Percentiles rank a stretch among this genome's conserved stretches.
These are phyloP conservation scores for Oligophagozyma castellii DNA, from an alignment of 1,139 yeast species.

Conservation along the genomic window DNA sequence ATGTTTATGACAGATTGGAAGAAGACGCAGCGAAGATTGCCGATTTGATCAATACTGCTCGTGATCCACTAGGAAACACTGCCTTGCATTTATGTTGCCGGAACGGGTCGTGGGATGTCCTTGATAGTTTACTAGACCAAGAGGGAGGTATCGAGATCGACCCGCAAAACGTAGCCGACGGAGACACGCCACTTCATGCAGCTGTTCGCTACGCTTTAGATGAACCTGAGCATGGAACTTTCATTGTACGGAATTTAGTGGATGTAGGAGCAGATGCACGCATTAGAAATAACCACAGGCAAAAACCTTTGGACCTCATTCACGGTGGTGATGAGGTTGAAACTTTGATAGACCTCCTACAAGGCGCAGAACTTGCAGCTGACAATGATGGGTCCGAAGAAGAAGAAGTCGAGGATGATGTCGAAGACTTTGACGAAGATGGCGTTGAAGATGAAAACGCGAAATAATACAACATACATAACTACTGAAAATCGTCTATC, in stretches of 20 bases:
- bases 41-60: constrained; percentile 49
- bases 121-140: constrained; percentile 70
- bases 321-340: constrained; percentile 32
- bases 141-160: constrained; percentile 81
- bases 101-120: constrained; percentile 74
- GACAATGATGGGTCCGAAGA: constrained; percentile 20
- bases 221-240: constrained; percentile 80
- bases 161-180: constrained; percentile 54
- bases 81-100: constrained; percentile 73
- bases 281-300: constrained; percentile 40
- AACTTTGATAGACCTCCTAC: constrained; percentile 46
- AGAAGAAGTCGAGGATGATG: constrained; percentile 18
- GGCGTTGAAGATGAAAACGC: constrained; percentile 14
- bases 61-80: constrained; percentile 72
- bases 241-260: constrained; percentile 63
- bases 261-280: constrained; percentile 89
- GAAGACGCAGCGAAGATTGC: constrained; percentile 39
- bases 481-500: constrained; percentile 10
- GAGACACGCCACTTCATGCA: constrained; percentile 81
- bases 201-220: constrained; percentile 64
- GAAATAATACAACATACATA: not conserved
- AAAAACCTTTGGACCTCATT: constrained; percentile 65
- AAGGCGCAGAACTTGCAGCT: constrained; percentile 70
- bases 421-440: constrained; percentile 20
- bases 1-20: constrained; percentile 35